Evolutionary conservation across 768 basidiomycete species (phyloP).

Genomic region (Macrocybe gigantea): DNA sequence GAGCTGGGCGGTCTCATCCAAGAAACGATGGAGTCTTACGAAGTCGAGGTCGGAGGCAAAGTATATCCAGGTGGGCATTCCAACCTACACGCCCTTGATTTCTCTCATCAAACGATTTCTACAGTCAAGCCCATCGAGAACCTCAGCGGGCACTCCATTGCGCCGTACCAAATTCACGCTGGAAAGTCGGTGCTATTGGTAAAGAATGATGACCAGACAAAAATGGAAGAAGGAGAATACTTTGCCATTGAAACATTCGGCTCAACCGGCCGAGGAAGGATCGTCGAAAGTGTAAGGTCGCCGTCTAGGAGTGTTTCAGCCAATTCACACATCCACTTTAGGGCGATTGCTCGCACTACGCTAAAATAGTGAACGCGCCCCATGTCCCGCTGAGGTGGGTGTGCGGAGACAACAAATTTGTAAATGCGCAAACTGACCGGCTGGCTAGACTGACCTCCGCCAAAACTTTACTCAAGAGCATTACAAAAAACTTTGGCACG

Average conservation of each 20-base stretch:
- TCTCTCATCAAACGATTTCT: neutral
- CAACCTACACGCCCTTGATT: neutral
- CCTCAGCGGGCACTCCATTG: conserved; percentile 92
- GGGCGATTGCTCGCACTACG: conserved; percentile 96
- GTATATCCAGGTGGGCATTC: conserved; percentile 61
- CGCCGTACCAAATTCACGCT: conserved; percentile 87
- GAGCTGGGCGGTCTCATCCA: conserved; percentile 91
- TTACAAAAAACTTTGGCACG: conserved; percentile 91
- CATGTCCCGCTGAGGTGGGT: conserved; percentile 69
- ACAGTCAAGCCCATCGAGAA: conserved; percentile 91
- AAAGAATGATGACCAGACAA: conserved; percentile 83
- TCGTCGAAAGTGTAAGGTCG: conserved; percentile 67
- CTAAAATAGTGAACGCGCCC: conserved; percentile 62
- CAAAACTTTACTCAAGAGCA: conserved; percentile 78
- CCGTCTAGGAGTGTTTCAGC: neutral
- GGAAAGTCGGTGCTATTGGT: conserved; percentile 90
- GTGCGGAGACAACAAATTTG: conserved; percentile 8
- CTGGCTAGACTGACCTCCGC: conserved; percentile 67
- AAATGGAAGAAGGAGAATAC: conserved; percentile 99
- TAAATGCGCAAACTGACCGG: too few relatives aligned
- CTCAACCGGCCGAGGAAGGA: conserved; percentile 87
- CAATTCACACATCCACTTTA: conserved; percentile 19
- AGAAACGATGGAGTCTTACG: conserved; percentile 98
- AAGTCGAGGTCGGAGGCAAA: conserved; percentile 88
- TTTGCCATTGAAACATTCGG: conserved; percentile 99